phyloP scores from a whole-genome alignment of 2,329 filamentous ascomycete genomes.

The Venturia oleaginea region DNA sequence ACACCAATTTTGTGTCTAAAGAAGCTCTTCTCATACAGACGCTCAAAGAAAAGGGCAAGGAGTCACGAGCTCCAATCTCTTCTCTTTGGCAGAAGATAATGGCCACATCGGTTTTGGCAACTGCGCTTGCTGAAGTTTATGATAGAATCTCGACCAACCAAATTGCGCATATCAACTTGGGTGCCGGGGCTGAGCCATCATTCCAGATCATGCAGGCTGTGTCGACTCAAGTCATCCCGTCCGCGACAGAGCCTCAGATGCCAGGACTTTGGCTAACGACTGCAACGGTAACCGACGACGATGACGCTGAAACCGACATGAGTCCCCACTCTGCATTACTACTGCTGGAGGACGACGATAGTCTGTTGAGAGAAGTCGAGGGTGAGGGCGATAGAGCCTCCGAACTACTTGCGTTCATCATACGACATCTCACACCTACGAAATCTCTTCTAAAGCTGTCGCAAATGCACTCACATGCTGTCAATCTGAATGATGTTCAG shows the following conservation, averaged over 20 bases:
- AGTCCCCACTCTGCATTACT: slow-evolving; percentile 83
- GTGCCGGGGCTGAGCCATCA: slow-evolving; percentile 50
- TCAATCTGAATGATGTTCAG: slow-evolving; percentile 72
- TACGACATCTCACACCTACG: slow-evolving; percentile 49
- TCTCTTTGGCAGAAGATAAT: slow-evolving; percentile 62
- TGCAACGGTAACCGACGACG: slow-evolving; percentile 66
- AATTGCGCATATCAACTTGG: slow-evolving; percentile 75
- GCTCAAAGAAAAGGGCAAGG: slow-evolving; percentile 73
- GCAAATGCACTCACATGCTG: slow-evolving; percentile 49
- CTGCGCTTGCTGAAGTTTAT: slow-evolving; percentile 74
- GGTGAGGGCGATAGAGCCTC: slow-evolving; percentile 68
- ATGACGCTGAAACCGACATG: slow-evolving; percentile 53
- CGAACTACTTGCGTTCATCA: slow-evolving; percentile 65
- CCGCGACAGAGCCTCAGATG: slow-evolving; percentile 57
- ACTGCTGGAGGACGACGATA: slow-evolving; percentile 72
- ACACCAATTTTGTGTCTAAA: slow-evolving; percentile 82
- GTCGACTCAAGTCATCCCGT: slow-evolving; percentile 65
- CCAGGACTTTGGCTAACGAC: slow-evolving; percentile 81
- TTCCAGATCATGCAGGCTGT: slow-evolving; percentile 53
- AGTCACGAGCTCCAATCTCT: slow-evolving; percentile 53
- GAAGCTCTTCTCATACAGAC: slow-evolving; percentile 76
- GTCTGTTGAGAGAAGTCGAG: slow-evolving; percentile 61
- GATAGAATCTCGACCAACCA: slow-evolving; percentile 72
- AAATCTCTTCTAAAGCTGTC: slow-evolving; percentile 65
- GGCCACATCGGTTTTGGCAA: slow-evolving; percentile 66